These are phyloP conservation scores for Sporothrix sp. DNA, from an alignment of 2,329 filamentous ascomycete genomes.

Conservation along the genomic window DNA sequence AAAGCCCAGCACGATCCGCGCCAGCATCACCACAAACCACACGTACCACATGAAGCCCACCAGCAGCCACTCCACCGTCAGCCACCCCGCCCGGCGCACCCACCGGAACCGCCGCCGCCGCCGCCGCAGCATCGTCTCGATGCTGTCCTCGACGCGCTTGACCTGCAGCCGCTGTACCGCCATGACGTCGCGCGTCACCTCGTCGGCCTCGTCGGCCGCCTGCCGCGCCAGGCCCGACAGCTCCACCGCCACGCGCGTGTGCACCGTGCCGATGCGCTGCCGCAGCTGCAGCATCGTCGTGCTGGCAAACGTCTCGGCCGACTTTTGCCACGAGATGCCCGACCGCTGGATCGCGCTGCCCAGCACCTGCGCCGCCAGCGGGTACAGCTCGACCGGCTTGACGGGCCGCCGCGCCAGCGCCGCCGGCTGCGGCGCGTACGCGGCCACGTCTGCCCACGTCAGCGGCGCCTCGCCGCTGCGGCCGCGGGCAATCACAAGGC, in stretches of 20 bases:
- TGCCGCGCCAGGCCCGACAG: conserved; percentile 52
- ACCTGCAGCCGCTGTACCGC: conserved; percentile 68
- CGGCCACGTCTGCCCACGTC: conserved; percentile 36
- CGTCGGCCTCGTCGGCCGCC: conserved; percentile 70
- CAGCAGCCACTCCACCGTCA: conserved; percentile 76
- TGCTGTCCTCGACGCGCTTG: conserved; percentile 68
- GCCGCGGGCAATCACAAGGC: background rate
- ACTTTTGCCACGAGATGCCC: conserved; percentile 46
- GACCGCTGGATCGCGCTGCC: conserved; percentile 37
- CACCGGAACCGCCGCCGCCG: conserved; percentile 60
- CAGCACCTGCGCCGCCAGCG: conserved; percentile 43
- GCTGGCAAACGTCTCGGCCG: conserved; percentile 49
- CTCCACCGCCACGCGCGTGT: conserved; percentile 40
- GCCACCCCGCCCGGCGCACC: conserved; percentile 67
- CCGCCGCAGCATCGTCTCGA: conserved; percentile 65
- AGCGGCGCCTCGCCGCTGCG: conserved; percentile 16
- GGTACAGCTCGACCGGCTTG: conserved; percentile 37
- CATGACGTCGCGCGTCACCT: conserved; percentile 64
- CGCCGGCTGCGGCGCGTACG: conserved; percentile 29
- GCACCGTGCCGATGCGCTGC: conserved; percentile 37
- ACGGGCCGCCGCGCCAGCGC: conserved; percentile 27
- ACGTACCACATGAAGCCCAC: conserved; percentile 90
- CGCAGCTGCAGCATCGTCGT: conserved; percentile 46
- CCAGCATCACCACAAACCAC: conserved; percentile 77
- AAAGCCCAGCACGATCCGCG: conserved; percentile 54